Conservation (phyloP, 306 rosid species). For the Hippophae tibetana region DNA sequence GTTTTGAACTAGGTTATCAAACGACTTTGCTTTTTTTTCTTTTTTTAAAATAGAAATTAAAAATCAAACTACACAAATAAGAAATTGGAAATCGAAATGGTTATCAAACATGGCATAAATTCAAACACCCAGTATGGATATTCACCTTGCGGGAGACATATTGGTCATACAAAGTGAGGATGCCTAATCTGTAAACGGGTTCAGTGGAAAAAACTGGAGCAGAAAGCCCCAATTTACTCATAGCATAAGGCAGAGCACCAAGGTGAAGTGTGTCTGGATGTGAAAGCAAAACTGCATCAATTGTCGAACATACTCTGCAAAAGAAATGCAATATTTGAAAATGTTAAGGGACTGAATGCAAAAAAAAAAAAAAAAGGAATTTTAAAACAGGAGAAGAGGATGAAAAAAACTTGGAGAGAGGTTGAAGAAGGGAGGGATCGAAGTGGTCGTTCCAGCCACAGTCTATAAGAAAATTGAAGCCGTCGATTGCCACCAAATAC, state of each 20-base stretch:
- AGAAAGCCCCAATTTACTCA: constrained; percentile 72
- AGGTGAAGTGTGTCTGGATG: constrained; percentile 91
- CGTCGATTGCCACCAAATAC: constrained; percentile 76
- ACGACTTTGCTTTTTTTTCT: too few species aligned
- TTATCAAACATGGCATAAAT: background rate
- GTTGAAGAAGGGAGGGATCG: constrained; percentile 72
- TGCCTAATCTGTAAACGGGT: constrained; percentile 82
- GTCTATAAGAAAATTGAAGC: constrained; percentile 80
- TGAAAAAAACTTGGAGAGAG: constrained; percentile 60
- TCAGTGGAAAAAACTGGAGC: constrained; percentile 79
- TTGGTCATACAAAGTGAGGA: constrained; percentile 93
- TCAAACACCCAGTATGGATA: constrained; percentile 6
- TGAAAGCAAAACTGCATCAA: constrained; percentile 82
- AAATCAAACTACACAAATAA: background rate
- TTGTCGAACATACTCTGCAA: constrained; percentile 65
- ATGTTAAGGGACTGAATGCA: too few species aligned
- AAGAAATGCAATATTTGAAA: constrained; percentile 1
- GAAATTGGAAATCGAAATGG: background rate
- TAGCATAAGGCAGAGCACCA: constrained; percentile 85
- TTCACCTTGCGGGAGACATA: constrained; percentile 74
- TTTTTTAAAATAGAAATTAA: too few species aligned
- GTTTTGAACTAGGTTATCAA: too few species aligned
- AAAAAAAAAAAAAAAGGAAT: background rate
- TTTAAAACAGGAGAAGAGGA: background rate
- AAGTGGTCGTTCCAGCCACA: constrained; percentile 98